Evolutionary conservation across 2,329 filamentous ascomycete species (phyloP), one percentile per base, ranked within the genome.

Genomic region (Cladosporium austrohemisphaericum): DNA sequence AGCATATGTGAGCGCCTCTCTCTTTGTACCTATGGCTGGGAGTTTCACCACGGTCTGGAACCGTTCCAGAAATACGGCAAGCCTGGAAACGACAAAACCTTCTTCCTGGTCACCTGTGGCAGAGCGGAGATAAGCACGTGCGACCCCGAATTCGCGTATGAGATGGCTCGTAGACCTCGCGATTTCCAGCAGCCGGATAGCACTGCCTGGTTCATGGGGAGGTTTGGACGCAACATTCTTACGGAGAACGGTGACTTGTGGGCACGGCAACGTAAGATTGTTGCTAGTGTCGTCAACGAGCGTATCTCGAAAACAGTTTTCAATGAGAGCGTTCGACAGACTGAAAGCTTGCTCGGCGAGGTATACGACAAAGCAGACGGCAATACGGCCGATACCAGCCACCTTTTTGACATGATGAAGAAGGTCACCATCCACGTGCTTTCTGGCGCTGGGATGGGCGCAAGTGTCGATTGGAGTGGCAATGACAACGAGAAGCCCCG

Each of bases 391-490:
- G 57, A 59, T 23, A 62, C 55, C 26, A 53, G 32, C n/a, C 49
- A 56, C 18, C 29, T 63, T 11, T 64, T 66, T 29, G 62, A 65
- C 25, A 55, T 60, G 52, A 58, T 65, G 54, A 65, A 65, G 52
- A 66, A 64, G 35, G 58, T 65, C 18, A 58, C 63, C 7, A 64
- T 67, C 26, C 59, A 65, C 29, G 62, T 67, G 8, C 56, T 67
- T 3, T 58, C 55, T 22, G 59, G 63, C 13, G 61, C 62, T 2
- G 61, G 63, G 1, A 65, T 66, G 60, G 63, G 64, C 13, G 41
- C 52, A 10, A 57, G 49, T 22, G 53, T 63, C 6, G 50, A 50
- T 9, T 65, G 63, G 61, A 51, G 54, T 11, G 53, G 56, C 25
- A 50, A 58, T 26, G 32, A 57, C 26, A 55, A 51, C 11, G 52